Conservation (phyloP, 306 rosid genomes). For the Mimosa bimucronata region DNA sequence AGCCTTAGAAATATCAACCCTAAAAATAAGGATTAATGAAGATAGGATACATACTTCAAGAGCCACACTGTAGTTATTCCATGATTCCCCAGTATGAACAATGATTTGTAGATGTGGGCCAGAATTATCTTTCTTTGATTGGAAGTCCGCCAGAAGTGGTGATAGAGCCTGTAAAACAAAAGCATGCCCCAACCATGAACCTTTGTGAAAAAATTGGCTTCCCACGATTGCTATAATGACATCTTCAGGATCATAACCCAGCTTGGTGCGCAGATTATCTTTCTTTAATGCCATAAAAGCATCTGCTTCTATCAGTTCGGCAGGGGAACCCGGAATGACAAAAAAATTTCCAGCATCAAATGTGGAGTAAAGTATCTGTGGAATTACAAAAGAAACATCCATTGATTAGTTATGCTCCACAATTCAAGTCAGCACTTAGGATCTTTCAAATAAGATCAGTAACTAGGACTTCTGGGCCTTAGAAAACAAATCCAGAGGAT, state of each 20-base stretch:
- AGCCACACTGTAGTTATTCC: slow-evolving; percentile 70
- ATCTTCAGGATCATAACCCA: slow-evolving; percentile 73
- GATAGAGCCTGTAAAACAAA: slow-evolving; percentile 73
- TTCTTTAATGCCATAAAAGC: slow-evolving; percentile 49
- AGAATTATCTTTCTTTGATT: slow-evolving; percentile 50
- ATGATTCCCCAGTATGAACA: slow-evolving; percentile 71
- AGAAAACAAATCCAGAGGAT: slow-evolving; percentile 23
- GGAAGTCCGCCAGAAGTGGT: slow-evolving; percentile 63
- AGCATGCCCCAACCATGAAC: slow-evolving; percentile 96
- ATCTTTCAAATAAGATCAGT: background rate
- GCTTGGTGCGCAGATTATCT: slow-evolving; percentile 51
- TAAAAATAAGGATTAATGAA: slow-evolving; percentile 28
- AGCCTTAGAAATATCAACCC: slow-evolving; percentile 36
- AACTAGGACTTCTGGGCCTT: slow-evolving; percentile 6
- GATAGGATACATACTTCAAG: slow-evolving; percentile 63
- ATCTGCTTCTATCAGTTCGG: slow-evolving; percentile 70
- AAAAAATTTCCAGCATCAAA: slow-evolving; percentile 89
- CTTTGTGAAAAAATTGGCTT: slow-evolving; percentile 82
- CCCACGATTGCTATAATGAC: slow-evolving; percentile 82
- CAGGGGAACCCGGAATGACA: slow-evolving; percentile 91
- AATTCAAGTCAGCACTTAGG: slow-evolving; percentile 12
- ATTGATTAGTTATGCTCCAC: slow-evolving; percentile 28
- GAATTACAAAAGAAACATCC: slow-evolving; percentile 38
- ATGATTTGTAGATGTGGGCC: slow-evolving; percentile 59
- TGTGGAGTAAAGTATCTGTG: slow-evolving; percentile 80